Evolutionary conservation across 2,329 filamentous ascomycete species (phyloP), one percentile per base, ranked within the genome.

Genomic region (Sphaerulina vaccinii): DNA sequence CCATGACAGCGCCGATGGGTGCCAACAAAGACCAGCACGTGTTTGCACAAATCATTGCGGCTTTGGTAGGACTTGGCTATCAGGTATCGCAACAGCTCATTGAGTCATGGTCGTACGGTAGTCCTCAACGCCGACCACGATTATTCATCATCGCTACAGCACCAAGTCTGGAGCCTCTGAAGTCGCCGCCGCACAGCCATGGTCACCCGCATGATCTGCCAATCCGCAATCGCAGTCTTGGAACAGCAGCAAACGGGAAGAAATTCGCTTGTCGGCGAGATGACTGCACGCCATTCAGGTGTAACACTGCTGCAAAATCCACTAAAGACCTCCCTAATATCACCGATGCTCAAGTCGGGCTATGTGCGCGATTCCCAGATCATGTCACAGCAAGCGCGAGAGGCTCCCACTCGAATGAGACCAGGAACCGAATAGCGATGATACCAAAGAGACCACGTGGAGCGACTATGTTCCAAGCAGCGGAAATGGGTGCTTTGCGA

Each of bases 1-100:
- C 72, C 0, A 88, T 92, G 71, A 78, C 86, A 0, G 76, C 71
- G 40, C 40, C 40, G 11, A 47, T 54, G 10, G 61, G 62, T 8
- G 39, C 33, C 4, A 42, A 51, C 0, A 73, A 64, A 18, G 71
- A 72, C 15, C 75, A 85, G 16, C 87, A 88, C 52, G 80, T 88
- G 0, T 83, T 91, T 44, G 83, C 83, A 1, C 87, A 91, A 59
- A 73, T 93, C 0, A 75, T 92, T 9, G 87, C 85, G 55, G 78
- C 83, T 1, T 71, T 93, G 0, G 84, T 92, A 0, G 86, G 85
- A 0, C 75, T 93, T 56, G 88, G 88, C 0, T 95, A 93, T 59
- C 88, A 93, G 63, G 74, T 83, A 0, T 80, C 85, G 35, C 78
- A 88, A 33, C 82, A 83, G 49, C 73, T 85, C 0, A 73, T 88